Evolutionary conservation across 495 filamentous ascomycete genomes (phyloP).

Genomic region (Penicillium roqueforti): DNA sequence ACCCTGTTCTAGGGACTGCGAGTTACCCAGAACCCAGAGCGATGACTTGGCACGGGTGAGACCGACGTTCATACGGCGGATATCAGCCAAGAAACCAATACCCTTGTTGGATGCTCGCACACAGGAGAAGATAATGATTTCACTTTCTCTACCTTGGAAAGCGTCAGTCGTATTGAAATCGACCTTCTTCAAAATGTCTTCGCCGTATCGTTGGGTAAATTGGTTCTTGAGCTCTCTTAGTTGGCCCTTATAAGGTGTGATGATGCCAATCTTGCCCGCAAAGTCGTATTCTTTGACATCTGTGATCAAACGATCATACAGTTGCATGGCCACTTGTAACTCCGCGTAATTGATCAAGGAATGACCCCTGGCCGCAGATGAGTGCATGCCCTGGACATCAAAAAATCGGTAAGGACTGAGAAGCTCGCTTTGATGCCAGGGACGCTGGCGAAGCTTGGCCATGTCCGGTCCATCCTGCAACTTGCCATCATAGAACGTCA

Average conservation of each 20-base stretch:
- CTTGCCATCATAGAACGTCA: conserved; percentile 84
- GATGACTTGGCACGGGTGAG: conserved; percentile 93
- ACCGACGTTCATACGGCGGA: conserved; percentile 99
- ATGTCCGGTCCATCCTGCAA: conserved; percentile 82
- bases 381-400: conserved; percentile 85
- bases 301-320: conserved; percentile 70
- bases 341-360: conserved; percentile 90
- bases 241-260: conserved; percentile 95
- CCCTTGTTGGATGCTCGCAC: conserved; percentile 88
- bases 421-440: conserved; percentile 79
- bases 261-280: conserved; percentile 85
- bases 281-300: conserved; percentile 70
- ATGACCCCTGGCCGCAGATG: conserved; percentile 68
- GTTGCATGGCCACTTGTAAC: conserved; percentile 72
- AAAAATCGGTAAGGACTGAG: conserved; percentile 97
- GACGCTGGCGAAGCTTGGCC: conserved; percentile 64
- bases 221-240: conserved; percentile 69
- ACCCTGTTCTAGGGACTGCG: conserved; percentile 75
- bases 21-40: conserved; percentile 92
- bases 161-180: conserved; percentile 99
- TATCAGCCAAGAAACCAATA: conserved; percentile 96
- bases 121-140: conserved; percentile 98
- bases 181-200: conserved; percentile 66
- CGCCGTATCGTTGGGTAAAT: conserved; percentile 69
- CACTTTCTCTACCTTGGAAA: conserved; percentile 93